Percentiles rank a stretch among this genome's conserved stretches.
phyloP scores from a whole-genome alignment of 805 yeast genomes.

The Lipomyces yamadae region DNA sequence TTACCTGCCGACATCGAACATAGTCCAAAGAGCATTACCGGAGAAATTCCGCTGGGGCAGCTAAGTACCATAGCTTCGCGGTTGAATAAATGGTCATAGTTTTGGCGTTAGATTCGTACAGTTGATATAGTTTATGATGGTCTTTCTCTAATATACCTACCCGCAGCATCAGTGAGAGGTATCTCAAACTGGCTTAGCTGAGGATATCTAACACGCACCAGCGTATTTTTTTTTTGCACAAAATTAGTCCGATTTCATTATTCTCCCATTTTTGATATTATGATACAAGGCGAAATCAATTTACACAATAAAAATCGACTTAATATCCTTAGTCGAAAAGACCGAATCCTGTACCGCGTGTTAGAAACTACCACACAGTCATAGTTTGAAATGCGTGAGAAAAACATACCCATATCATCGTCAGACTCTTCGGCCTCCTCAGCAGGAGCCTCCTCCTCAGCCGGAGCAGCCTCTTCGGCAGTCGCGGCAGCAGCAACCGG shows the following conservation, averaged over 20 bases:
- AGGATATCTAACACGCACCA: not conserved
- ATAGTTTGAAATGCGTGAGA: not conserved
- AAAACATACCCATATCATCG: slow-evolving; percentile 72
- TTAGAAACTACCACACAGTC: not conserved
- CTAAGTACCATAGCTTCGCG: not conserved
- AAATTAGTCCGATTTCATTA: slow-evolving; percentile 8
- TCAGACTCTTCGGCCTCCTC: slow-evolving; percentile 60
- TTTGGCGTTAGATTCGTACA: not conserved
- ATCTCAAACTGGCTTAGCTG: not conserved
- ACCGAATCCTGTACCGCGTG: slow-evolving; percentile 66
- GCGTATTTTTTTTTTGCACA: slow-evolving; percentile 7
- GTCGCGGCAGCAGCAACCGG: slow-evolving; percentile 90
- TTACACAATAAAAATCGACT: not conserved
- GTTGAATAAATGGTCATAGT: not conserved
- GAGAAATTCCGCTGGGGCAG: slow-evolving; percentile 33
- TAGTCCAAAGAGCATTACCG: slow-evolving; percentile 26
- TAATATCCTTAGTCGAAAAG: slow-evolving; percentile 77
- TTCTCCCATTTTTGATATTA: not conserved
- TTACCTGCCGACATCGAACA: slow-evolving; percentile 25
- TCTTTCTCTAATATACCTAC: not conserved
- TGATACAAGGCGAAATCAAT: not conserved
- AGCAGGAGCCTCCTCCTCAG: slow-evolving; percentile 73
- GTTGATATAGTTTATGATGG: not conserved
- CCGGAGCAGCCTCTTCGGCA: slow-evolving; percentile 65
- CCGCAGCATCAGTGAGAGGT: not conserved